Evolutionary conservation across 768 basidiomycete genomes (phyloP).

Genomic region (Gelatoporia subvermispora): DNA sequence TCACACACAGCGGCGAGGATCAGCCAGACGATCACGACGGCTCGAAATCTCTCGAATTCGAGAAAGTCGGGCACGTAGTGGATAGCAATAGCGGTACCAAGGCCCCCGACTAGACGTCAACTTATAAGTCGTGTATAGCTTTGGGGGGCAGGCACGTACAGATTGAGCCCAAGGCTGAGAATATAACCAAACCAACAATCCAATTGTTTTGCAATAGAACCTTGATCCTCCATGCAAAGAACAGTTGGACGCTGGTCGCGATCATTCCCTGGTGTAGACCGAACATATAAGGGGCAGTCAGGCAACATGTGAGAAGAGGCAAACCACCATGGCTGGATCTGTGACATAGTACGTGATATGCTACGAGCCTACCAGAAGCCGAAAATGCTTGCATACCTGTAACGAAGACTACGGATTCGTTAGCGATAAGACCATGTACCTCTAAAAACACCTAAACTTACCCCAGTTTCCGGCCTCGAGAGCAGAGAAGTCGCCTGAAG

Average conservation of each 20-base stretch:
- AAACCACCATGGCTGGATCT: conserved; percentile 23
- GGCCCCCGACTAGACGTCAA: background rate
- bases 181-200: background rate
- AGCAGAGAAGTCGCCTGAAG: background rate
- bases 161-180: background rate
- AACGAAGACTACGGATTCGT: background rate
- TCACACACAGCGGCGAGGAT: background rate
- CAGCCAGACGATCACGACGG: background rate
- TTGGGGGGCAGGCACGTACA: background rate
- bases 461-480: conserved; percentile 11
- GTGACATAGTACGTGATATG: background rate
- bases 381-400: background rate
- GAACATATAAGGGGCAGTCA: background rate
- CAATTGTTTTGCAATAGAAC: background rate
- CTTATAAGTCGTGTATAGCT: too few species aligned
- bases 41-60: background rate
- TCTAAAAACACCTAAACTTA: conserved; percentile 7
- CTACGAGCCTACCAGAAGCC: background rate
- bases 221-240: conserved; percentile 10
- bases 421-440: background rate
- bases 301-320: background rate
- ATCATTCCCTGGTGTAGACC: conserved; percentile 18
- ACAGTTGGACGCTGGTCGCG: conserved; percentile 9
- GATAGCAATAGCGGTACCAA: background rate
- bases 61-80: background rate